A percentile compares a stretch with the other conserved stretches of the same genome.
These are phyloP conservation scores for Suaeda aralocaspica DNA, from an alignment of 148 eudicot species.

Conservation along the genomic window DNA sequence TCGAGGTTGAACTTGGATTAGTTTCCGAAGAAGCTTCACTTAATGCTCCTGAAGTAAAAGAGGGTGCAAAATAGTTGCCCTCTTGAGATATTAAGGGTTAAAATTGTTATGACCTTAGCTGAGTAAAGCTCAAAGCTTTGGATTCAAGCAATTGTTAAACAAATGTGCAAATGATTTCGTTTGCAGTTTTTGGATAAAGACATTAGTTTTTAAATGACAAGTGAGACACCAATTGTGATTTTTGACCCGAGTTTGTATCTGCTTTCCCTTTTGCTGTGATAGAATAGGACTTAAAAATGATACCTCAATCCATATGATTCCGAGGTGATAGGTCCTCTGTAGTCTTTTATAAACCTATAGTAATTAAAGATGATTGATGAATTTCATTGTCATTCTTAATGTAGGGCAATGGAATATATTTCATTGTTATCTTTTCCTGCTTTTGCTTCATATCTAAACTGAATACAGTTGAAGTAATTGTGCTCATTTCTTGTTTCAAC, in stretches of 20 bases:
- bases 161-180: not conserved
- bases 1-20: slow-evolving; percentile 65
- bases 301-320: not conserved
- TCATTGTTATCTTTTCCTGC: not conserved
- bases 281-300: not conserved
- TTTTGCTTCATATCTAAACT: not conserved
- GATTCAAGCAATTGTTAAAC: not conserved
- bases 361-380: too few species aligned
- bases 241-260: not conserved
- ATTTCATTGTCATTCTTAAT: not conserved
- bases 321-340: not conserved
- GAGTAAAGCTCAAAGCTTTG: not conserved
- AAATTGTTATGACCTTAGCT: not conserved
- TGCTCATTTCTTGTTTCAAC: too few species aligned
- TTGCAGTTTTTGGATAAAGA: not conserved
- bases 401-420: slow-evolving; percentile 10
- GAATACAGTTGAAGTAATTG: too few species aligned
- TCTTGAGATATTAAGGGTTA: not conserved
- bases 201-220: not conserved
- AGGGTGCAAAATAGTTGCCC: slow-evolving; percentile 14
- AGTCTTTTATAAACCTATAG: slow-evolving; percentile 1
- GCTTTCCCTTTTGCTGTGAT: slow-evolving; percentile 5
- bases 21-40: slow-evolving; percentile 25
- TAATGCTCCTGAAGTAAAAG: not conserved
- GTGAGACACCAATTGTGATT: not conserved